Evolutionary conservation across 2,329 filamentous ascomycete species (phyloP).

Genomic region (Nigrospora sphaerica): DNA sequence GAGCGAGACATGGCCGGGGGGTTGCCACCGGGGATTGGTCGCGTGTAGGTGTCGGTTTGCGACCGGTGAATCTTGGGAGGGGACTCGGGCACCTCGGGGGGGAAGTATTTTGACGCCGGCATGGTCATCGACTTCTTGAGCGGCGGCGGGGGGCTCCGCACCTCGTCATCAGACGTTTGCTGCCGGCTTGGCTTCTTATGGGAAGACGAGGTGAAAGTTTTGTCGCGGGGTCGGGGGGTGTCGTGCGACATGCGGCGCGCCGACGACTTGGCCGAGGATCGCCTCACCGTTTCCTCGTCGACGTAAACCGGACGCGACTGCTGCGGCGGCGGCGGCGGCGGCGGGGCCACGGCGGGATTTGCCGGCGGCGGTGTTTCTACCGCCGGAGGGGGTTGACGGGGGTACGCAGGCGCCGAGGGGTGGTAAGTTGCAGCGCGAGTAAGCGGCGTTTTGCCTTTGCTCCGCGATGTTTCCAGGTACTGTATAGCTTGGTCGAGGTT

Average conservation of each 20-base stretch:
- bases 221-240: slow-evolving; percentile 8
- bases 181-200: slow-evolving; percentile 16
- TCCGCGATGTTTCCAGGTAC: slow-evolving; percentile 19
- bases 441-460: slow-evolving; percentile 8
- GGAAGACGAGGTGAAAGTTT: slow-evolving; percentile 9
- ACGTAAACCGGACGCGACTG: not conserved
- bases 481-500: slow-evolving; percentile 16
- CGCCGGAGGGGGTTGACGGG: slow-evolving; percentile 8
- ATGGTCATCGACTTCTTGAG: slow-evolving; percentile 4
- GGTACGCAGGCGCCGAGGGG: not conserved
- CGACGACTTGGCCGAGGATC: slow-evolving; percentile 13
- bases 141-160: not conserved
- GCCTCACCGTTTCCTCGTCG: slow-evolving; percentile 16
- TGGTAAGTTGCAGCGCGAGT: slow-evolving; percentile 16
- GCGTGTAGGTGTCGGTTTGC: slow-evolving; percentile 3
- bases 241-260: slow-evolving; percentile 21
- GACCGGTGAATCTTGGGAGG: slow-evolving; percentile 3
- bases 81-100: slow-evolving; percentile 1
- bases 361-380: slow-evolving; percentile 24
- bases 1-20: slow-evolving; percentile 1
- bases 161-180: not conserved
- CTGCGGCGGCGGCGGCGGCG: slow-evolving; percentile 13
- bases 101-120: not conserved
- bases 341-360: slow-evolving; percentile 8
- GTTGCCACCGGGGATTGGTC: not conserved